Percentiles rank a stretch among this genome's conserved stretches.
phyloP scores from a whole-genome alignment of 2,329 filamentous ascomycete species.

The Dactylellina drechsleri region DNA sequence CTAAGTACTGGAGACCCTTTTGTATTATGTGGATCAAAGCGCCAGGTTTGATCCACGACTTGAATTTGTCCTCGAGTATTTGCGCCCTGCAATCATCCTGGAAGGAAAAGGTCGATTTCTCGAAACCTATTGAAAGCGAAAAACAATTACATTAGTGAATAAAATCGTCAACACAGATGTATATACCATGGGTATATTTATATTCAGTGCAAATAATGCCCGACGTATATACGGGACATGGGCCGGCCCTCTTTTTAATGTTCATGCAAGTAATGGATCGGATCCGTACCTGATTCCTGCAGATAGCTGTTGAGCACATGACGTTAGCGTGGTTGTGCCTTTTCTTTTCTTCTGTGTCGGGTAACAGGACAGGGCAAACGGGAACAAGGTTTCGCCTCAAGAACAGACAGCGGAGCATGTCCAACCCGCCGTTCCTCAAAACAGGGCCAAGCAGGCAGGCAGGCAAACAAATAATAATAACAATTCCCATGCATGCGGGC shows the following conservation, averaged over 20 bases:
- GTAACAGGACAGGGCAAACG: conserved; percentile 53
- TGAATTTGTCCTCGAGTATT: conserved; percentile 48
- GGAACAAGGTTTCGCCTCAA: conserved; percentile 54
- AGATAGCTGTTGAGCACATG: conserved; percentile 55
- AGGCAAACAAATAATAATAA: too few species aligned
- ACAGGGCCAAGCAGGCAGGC: conserved; percentile 38
- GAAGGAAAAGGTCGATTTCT: conserved; percentile 51
- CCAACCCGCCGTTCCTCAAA: conserved; percentile 51
- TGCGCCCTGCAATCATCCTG: conserved; percentile 53
- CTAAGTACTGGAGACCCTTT: conserved; percentile 47
- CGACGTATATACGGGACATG: conserved; percentile 40
- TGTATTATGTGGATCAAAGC: conserved; percentile 53
- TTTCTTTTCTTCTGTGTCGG: conserved; percentile 39
- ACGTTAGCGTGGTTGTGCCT: conserved; percentile 52
- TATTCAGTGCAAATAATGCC: conserved; percentile 31
- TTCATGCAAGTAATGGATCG: conserved; percentile 40
- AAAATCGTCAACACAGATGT: conserved; percentile 26
- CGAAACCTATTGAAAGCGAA: conserved; percentile 30
- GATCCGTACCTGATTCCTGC: conserved; percentile 55
- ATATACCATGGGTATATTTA: conserved; percentile 26
- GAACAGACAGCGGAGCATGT: conserved; percentile 53
- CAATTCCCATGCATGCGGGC: conserved; percentile 48
- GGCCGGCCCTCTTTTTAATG: background rate
- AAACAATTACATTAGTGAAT: conserved; percentile 6
- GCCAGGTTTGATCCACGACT: conserved; percentile 42